Percentiles rank a stretch among this genome's conserved stretches.
These are phyloP conservation scores for Phalaenopsis aphrodite DNA, from an alignment of 106 monocot genomes.

Conservation along the genomic window DNA sequence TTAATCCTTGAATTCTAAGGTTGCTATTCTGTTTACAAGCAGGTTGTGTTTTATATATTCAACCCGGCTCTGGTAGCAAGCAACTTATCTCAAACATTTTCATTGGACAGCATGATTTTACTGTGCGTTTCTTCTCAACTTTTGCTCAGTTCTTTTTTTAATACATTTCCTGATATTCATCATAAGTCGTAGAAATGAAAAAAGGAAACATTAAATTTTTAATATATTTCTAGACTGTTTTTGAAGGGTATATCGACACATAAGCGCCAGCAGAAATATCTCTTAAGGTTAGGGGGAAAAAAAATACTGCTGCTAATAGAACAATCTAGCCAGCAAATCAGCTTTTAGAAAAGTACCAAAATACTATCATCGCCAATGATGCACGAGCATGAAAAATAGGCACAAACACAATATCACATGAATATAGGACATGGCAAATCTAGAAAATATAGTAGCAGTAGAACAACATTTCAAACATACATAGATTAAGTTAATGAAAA, in stretches of 20 bases:
- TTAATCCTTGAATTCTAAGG: neutral
- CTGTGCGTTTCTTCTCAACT: constrained; percentile 34
- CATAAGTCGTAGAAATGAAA: neutral
- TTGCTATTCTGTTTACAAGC: constrained; percentile 3
- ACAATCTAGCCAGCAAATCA: neutral
- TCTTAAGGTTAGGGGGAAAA: neutral
- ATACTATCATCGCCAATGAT: neutral
- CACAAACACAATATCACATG: neutral
- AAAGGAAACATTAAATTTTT: neutral
- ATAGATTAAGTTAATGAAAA: no score
- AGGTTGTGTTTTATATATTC: constrained; percentile 74
- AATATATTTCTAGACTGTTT: neutral
- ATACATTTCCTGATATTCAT: neutral
- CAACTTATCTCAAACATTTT: constrained; percentile 49
- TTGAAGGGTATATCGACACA: neutral
- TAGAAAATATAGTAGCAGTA: no score
- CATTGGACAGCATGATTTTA: constrained; percentile 49
- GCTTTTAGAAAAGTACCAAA: neutral
- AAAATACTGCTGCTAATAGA: neutral
- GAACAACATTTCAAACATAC: neutral
- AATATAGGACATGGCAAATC: neutral
- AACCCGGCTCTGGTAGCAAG: constrained; percentile 59
- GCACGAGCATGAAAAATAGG: no score
- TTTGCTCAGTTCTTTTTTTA: neutral
- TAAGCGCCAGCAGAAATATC: neutral